Evolutionary conservation across 306 rosid species (phyloP).

Genomic region (Cucumis hystrix): DNA sequence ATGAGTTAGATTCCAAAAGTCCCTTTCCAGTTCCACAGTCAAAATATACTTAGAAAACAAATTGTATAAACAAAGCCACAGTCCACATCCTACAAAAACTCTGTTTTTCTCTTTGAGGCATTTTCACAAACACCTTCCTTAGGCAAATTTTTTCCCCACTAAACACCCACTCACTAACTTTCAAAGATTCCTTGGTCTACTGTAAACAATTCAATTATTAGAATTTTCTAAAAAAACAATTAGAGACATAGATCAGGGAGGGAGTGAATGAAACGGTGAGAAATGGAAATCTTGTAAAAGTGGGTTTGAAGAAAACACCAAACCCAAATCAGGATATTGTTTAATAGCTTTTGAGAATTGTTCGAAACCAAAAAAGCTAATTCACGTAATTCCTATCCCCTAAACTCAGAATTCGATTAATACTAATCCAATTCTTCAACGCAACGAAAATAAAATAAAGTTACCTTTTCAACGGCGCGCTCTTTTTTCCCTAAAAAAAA

Average conservation of each 20-base stretch:
- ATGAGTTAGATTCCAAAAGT: not conserved
- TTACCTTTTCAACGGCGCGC: not conserved
- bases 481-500: not conserved
- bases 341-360: not conserved
- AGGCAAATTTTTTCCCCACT: not conserved
- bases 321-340: not conserved
- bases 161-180: not conserved
- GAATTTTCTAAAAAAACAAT: not conserved
- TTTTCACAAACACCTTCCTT: slow-evolving; percentile 5
- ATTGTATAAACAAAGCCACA: not conserved
- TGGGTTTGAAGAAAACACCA: not conserved
- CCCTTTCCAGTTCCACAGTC: not conserved
- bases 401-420: not conserved
- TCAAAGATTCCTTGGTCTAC: not conserved
- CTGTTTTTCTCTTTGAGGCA: not conserved
- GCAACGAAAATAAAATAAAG: not conserved
- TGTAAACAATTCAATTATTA: not conserved
- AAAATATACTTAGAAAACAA: not conserved
- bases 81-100: not conserved
- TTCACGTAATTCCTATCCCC: not conserved
- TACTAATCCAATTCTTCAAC: not conserved
- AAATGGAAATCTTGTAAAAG: not conserved
- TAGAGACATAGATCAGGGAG: not conserved
- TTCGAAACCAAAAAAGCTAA: not conserved
- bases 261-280: not conserved